Evolutionary conservation across 2,329 filamentous ascomycete genomes (phyloP).

Genomic region (Furcasterigmium sp.): DNA sequence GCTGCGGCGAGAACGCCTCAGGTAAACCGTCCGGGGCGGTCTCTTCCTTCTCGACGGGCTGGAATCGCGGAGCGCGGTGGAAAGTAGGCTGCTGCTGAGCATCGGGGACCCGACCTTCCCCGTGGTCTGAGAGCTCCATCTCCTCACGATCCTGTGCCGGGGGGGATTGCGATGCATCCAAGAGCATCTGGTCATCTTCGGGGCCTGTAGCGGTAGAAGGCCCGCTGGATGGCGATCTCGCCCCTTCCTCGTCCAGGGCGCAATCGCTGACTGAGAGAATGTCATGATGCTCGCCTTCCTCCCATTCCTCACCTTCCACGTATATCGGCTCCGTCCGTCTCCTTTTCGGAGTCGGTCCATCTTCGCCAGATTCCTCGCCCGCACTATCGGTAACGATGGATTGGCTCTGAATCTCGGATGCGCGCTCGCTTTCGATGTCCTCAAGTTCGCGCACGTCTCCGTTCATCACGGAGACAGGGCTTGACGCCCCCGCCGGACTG

Average conservation of each 20-base stretch:
- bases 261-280: neutral
- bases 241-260: neutral
- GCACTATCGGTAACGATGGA: slow-evolving; percentile 2
- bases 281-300: neutral
- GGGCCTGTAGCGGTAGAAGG: neutral
- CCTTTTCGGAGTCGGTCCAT: slow-evolving; percentile 9
- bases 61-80: slow-evolving; percentile 32
- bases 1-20: slow-evolving; percentile 28
- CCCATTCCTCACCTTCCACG: neutral
- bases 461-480: neutral
- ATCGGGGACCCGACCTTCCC: neutral
- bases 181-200: neutral
- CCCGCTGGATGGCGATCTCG: neutral
- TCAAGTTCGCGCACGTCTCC: slow-evolving; percentile 10
- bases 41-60: slow-evolving; percentile 17
- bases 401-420: neutral
- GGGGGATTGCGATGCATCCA: slow-evolving; percentile 4
- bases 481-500: slow-evolving; percentile 1
- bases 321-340: slow-evolving; percentile 8
- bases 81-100: slow-evolving; percentile 29
- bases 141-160: neutral
- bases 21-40: slow-evolving; percentile 15
- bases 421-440: slow-evolving; percentile 12
- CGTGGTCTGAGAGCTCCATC: neutral
- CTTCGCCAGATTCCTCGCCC: slow-evolving; percentile 17